Evolutionary conservation across 352 stramenopile species (phyloP).

Genomic region (Aphanomyces euteiches): DNA sequence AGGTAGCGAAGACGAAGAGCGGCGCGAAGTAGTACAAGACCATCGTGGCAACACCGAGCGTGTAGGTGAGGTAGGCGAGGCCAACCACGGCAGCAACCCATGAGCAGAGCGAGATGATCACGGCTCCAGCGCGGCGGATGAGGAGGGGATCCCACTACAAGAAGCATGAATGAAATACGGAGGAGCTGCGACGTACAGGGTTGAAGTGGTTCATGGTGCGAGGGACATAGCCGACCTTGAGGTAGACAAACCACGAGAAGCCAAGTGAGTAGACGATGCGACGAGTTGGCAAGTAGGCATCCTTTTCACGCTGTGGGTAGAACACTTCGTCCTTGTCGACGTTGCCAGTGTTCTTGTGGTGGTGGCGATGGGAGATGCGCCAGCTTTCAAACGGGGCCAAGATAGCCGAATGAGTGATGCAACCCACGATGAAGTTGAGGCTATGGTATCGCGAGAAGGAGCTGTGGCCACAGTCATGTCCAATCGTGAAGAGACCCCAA

Average conservation of each 20-base stretch:
- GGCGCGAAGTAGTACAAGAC: constrained; percentile 73
- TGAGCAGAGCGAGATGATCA: constrained; percentile 55
- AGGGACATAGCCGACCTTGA: constrained; percentile 66
- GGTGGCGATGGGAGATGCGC: constrained; percentile 76
- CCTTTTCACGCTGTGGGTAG: constrained; percentile 63
- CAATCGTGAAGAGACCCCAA: constrained; percentile 81
- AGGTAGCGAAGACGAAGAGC: constrained; percentile 67
- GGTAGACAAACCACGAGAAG: constrained; percentile 66
- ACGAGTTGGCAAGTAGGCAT: constrained; percentile 49
- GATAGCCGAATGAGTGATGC: constrained; percentile 74
- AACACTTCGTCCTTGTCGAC: constrained; percentile 83
- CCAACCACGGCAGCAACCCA: constrained; percentile 43
- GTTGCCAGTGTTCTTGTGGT: constrained; percentile 87
- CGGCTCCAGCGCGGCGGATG: constrained; percentile 51
- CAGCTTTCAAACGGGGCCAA: constrained; percentile 76
- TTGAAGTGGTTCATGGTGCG: constrained; percentile 79
- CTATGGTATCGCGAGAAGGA: constrained; percentile 73
- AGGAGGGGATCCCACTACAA: constrained; percentile 64
- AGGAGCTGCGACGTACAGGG: constrained; percentile 42
- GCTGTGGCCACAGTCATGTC: constrained; percentile 74
- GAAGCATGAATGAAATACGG: not conserved
- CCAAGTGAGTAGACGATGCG: constrained; percentile 52
- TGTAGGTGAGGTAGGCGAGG: constrained; percentile 43
- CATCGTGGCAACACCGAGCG: constrained; percentile 43
- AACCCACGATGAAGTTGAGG: constrained; percentile 75